phyloP scores from a whole-genome alignment of 2,329 filamentous ascomycete genomes.

The Penicillium sclerotigenum region DNA sequence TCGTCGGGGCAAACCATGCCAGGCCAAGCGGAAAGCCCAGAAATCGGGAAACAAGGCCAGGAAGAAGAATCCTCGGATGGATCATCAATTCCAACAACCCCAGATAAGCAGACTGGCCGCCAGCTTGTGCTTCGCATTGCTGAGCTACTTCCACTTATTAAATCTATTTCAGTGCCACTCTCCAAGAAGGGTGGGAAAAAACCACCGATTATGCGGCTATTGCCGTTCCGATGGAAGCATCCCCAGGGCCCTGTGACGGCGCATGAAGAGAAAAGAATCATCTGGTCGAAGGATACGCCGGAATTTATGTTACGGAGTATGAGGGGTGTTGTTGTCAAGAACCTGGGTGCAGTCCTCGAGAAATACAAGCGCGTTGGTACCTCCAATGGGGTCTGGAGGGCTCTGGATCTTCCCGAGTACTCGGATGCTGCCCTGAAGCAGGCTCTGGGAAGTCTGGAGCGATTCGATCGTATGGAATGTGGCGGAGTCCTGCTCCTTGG shows the following conservation, averaged over 20 bases:
- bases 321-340: constrained; percentile 34
- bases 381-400: constrained; percentile 28
- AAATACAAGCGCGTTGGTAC: constrained; percentile 17
- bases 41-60: fast-evolving
- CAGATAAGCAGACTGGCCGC: constrained; percentile 4
- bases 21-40: not conserved
- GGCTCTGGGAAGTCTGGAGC: constrained; percentile 21
- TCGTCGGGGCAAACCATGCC: constrained; percentile 1
- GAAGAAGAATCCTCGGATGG: not conserved
- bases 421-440: constrained; percentile 21
- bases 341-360: constrained; percentile 36
- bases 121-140: constrained; percentile 28
- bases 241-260: constrained; percentile 28
- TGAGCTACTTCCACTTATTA: constrained; percentile 27
- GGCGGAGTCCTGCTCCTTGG: constrained; percentile 30
- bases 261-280: constrained; percentile 29
- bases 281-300: constrained; percentile 51
- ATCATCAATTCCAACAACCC: not conserved
- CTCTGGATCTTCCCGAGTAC: constrained; percentile 19
- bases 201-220: constrained; percentile 17
- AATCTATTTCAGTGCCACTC: constrained; percentile 17
- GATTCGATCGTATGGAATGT: constrained; percentile 28
- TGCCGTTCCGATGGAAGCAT: constrained; percentile 39
- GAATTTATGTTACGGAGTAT: constrained; percentile 41
- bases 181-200: constrained; percentile 9